Evolutionary conservation across 768 basidiomycete genomes (phyloP), one percentile per base, ranked within the genome.

Genomic region (Amanita jacksonii): DNA sequence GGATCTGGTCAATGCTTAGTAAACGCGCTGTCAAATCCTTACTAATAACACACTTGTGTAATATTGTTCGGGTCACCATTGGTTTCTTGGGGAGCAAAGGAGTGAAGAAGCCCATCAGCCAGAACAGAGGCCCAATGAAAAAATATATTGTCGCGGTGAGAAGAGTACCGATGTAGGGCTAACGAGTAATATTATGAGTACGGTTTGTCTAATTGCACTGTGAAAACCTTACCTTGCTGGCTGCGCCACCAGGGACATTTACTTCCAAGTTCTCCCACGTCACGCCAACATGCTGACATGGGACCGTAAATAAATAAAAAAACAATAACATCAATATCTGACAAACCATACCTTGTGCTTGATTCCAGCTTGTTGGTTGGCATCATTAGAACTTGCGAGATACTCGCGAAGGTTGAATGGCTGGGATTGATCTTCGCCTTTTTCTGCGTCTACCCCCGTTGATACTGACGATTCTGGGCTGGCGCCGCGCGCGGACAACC

Each of bases 261-360:
- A 85, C 84, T 46, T 76, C 65, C 1, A 87, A 62, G 51, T 79
- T 68, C 41, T 82, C 72, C 85, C 85, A 87, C 19, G 76, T 75
- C 18, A 87, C 77, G 24, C 82, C 82, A 6, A 86, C 81, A 47
- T 81, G 78, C 69, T 73, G 34, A 35, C 43, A 10, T 5, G 43
- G 16, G 10, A 32, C 43, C n/a, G n/a, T n/a, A n/a, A n/a, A n/a
- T n/a, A n/a, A n/a, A n/a, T n/a, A 18, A 25, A 42, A 28, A 27
- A 35, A 10, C 9, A 31, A 25, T 31, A 9, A 9, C 5, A 44
- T 37, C 39, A 13, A 25, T 10, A 18, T 24, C 20, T 9, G 22
- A 27, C 20, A 20, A 1, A 3, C 43, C 58, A 12, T 23, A 67
- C 72, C 55, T 86, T 86, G 52, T 80, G 77, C 47, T 72, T 73